These are phyloP conservation scores for Cyclotella atomus DNA, from an alignment of 108 stramenopile genomes.

Conservation along the genomic window DNA sequence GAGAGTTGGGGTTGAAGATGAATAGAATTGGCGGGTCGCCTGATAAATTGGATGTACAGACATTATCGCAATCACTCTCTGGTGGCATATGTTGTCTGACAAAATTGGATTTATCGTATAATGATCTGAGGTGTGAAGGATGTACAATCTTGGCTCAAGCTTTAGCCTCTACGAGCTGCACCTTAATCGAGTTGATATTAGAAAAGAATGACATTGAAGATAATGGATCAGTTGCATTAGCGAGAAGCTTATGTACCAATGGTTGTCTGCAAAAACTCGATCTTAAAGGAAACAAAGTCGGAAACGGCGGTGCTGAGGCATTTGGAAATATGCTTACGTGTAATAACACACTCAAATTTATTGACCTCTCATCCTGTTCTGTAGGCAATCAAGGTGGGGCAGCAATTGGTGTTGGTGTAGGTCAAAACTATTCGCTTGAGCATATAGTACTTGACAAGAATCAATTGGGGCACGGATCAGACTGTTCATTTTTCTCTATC, in stretches of 20 bases:
- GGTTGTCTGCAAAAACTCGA: background rate
- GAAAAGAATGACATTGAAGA: constrained; percentile 25
- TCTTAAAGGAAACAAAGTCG: constrained; percentile 5
- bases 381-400: constrained; percentile 10
- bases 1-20: constrained; percentile 8
- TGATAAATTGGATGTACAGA: constrained; percentile 14
- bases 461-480: background rate
- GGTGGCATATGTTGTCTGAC: constrained; percentile 10
- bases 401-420: constrained; percentile 8
- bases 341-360: background rate
- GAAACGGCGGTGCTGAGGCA: constrained; percentile 16
- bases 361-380: constrained; percentile 18
- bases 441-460: constrained; percentile 18
- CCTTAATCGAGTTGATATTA: constrained; percentile 4
- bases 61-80: constrained; percentile 3
- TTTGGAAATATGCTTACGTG: constrained; percentile 8
- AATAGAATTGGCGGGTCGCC: constrained; percentile 20
- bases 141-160: constrained; percentile 11
- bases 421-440: constrained; percentile 5
- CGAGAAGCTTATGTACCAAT: constrained; percentile 1
- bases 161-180: background rate
- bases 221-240: constrained; percentile 5
- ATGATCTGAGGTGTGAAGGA: constrained; percentile 18
- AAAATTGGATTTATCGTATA: constrained; percentile 23
- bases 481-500: background rate